A percentile compares a stretch with the other conserved stretches of the same genome.
These are phyloP conservation scores for Lactarius pseudohatsudake DNA, from an alignment of 768 basidiomycete genomes.

Conservation along the genomic window DNA sequence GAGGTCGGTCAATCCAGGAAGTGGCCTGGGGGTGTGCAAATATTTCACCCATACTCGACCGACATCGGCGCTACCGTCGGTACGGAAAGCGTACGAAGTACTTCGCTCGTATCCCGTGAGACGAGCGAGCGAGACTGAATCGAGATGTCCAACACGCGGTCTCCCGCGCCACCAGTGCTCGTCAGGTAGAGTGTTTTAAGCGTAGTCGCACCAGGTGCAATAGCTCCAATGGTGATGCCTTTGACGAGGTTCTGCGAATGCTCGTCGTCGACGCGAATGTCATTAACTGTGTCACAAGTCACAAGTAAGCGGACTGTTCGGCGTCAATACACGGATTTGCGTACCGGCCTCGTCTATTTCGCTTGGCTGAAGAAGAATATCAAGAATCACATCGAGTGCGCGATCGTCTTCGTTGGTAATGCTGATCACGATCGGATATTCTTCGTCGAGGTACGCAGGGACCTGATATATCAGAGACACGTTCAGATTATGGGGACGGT, in stretches of 20 bases:
- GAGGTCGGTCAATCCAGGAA: constrained; percentile 53
- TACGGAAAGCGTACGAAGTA: constrained; percentile 63
- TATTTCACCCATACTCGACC: constrained; percentile 55
- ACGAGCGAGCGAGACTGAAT: constrained; percentile 55
- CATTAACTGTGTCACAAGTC: constrained; percentile 46
- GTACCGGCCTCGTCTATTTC: constrained; percentile 72
- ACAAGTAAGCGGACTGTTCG: background rate
- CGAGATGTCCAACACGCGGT: constrained; percentile 79
- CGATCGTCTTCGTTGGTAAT: constrained; percentile 72
- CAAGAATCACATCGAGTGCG: constrained; percentile 64
- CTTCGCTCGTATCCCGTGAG: constrained; percentile 50
- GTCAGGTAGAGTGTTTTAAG: constrained; percentile 64
- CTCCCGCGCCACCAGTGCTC: constrained; percentile 62
- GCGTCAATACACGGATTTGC: background rate
- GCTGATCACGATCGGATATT: constrained; percentile 68
- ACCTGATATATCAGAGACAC: constrained; percentile 57
- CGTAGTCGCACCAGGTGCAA: constrained; percentile 57
- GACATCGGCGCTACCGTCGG: constrained; percentile 65
- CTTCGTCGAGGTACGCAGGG: constrained; percentile 81
- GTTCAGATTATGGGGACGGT: constrained; percentile 57
- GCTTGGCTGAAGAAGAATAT: constrained; percentile 77
- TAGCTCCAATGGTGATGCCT: constrained; percentile 61
- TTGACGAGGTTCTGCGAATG: constrained; percentile 73
- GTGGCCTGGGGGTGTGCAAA: constrained; percentile 41
- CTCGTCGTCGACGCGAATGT: constrained; percentile 59